phyloP scores from a whole-genome alignment of 2,329 filamentous ascomycete genomes.

The Xylaria sp. region DNA sequence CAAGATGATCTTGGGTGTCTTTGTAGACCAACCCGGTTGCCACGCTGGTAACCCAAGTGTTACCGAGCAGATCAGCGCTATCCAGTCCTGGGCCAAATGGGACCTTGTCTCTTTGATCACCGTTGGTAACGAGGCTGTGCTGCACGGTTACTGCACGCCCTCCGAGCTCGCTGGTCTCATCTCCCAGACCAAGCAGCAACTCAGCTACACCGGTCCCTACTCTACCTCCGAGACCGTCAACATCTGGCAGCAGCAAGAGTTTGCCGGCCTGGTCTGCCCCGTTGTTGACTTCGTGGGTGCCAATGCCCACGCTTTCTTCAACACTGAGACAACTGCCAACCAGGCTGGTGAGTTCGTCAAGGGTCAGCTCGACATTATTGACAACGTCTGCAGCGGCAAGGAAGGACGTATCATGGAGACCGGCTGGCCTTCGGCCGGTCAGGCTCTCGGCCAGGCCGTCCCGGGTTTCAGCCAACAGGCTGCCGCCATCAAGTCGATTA shows the following conservation, averaged over 20 bases:
- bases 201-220: constrained; percentile 78
- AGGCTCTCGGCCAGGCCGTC: constrained; percentile 76
- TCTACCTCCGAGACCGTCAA: constrained; percentile 89
- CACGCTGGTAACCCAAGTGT: constrained; percentile 68
- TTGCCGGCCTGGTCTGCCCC: constrained; percentile 69
- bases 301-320: constrained; percentile 97
- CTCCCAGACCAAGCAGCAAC: constrained; percentile 68
- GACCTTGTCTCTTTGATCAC: constrained; percentile 81
- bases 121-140: constrained; percentile 90
- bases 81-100: constrained; percentile 79
- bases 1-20: constrained; percentile 88
- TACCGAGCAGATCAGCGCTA: constrained; percentile 76
- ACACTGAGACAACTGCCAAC: constrained; percentile 69
- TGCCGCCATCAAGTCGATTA: constrained; percentile 76
- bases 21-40: constrained; percentile 74
- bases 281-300: constrained; percentile 81
- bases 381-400: constrained; percentile 75
- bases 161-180: constrained; percentile 76
- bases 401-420: constrained; percentile 86
- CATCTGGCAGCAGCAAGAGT: constrained; percentile 74
- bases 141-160: constrained; percentile 74
- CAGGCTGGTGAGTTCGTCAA: constrained; percentile 81
- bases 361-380: constrained; percentile 76
- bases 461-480: constrained; percentile 75
- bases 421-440: constrained; percentile 82